Base-by-base conservation (phyloP, 352 stramenopile genomes). In the Globisporangium takayamanum region DNA sequence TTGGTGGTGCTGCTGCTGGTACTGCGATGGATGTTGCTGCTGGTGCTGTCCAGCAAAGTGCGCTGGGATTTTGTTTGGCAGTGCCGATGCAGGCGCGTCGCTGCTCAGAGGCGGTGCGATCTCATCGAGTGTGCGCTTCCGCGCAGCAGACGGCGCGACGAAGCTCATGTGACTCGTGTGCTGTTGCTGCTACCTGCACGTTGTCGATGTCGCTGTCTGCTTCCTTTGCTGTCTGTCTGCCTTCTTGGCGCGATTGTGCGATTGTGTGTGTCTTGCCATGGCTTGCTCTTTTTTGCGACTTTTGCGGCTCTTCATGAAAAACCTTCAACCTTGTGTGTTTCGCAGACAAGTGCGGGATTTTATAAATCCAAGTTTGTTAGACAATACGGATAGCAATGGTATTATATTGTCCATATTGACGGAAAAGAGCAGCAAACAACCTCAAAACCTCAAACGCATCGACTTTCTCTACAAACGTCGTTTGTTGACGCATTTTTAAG, bases 41-140 rank as follows among this genome's bases (percentile, higher is more conserved):
- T 61, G 54, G 20, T 36, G 42, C 28, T 53, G 47, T 39, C 33
- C 33, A 39, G 33, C 33, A 12, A 14, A n/a, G 33, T 48, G 45
- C 42, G 45, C 48, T n/a, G 44, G 46, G 45, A 59, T 57, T 26
- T 54, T 59, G 18, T 28, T 51, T 7, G 26, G 33, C 25, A 42
- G 45, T 22, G 22, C 6, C 11, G 33, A 18, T 26, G 30, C 25
- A 2, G 57, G 48, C 8, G 18, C 39, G 16, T 62, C 57, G n/a
- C 25, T 57, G 41, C 57, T 63, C 33, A 54, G 30, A 2, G 52
- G n/a, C 8, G 59, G 48, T 37, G 59, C 28, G 16, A 59, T 42
- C 46, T 58, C 45, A 8, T 65, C 59, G n/a, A 65, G 37, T 15
- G 36, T 53, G n/a, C 59, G 59, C 53, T 65, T 65, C 6, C 44